A percentile compares a stretch with the other conserved stretches of the same genome.
phyloP scores from a whole-genome alignment of 805 yeast genomes.

The Naumovozyma baii region DNA sequence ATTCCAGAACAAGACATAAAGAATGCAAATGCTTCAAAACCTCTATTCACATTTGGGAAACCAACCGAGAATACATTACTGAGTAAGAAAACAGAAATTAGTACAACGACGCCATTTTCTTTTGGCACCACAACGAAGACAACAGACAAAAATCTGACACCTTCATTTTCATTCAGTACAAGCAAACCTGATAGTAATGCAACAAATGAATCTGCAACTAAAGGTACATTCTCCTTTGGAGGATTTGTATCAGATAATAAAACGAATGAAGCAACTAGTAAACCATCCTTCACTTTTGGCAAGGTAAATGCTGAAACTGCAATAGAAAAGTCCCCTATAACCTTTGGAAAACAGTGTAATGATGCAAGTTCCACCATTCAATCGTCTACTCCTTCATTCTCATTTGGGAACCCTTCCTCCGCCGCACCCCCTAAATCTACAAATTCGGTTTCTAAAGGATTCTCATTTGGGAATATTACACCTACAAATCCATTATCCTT shows the following conservation, averaged over 20 bases:
- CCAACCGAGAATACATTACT: not conserved
- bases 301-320: not conserved
- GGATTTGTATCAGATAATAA: too few relatives aligned
- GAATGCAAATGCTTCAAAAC: not conserved
- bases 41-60: not conserved
- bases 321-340: not conserved
- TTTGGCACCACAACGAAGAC: conserved; percentile 4
- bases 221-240: conserved; percentile 8
- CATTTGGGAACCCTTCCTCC: not conserved
- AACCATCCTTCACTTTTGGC: conserved; percentile 8
- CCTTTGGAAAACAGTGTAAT: not conserved
- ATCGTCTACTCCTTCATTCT: not conserved
- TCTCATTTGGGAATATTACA: not conserved
- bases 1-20: not conserved
- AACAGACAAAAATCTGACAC: not conserved
- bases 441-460: not conserved
- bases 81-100: not conserved
- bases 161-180: conserved; percentile 6
- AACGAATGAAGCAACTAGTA: not conserved
- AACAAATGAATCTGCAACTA: not conserved
- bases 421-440: not conserved
- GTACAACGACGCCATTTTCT: conserved; percentile 7
- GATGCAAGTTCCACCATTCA: not conserved
- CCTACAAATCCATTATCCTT: not conserved
- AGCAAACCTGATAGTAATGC: conserved; percentile 1